Evolutionary conservation across 495 filamentous ascomycete genomes (phyloP).

Genomic region (Venustampulla echinocandica): DNA sequence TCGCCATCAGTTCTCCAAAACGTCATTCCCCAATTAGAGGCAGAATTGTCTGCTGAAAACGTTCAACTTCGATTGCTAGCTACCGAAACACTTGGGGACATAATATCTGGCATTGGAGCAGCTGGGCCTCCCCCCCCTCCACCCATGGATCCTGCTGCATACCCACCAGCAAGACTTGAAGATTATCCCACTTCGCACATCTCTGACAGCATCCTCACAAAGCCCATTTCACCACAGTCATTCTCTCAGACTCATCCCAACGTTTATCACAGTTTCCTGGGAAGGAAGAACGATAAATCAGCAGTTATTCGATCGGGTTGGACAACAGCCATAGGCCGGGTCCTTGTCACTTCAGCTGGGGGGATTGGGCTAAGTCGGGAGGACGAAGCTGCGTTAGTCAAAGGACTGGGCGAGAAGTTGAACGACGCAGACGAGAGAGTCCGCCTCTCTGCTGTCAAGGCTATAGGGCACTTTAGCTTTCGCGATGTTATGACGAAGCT

Average conservation of each 20-base stretch:
- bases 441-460: slow-evolving; percentile 74
- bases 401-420: slow-evolving; percentile 68
- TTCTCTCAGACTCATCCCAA: slow-evolving; percentile 71
- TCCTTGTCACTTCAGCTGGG: slow-evolving; percentile 73
- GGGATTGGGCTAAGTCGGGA: slow-evolving; percentile 71
- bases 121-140: slow-evolving; percentile 70
- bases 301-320: slow-evolving; percentile 71
- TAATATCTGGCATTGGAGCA: slow-evolving; percentile 84
- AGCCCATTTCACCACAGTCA: slow-evolving; percentile 70
- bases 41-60: slow-evolving; percentile 85
- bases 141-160: slow-evolving; percentile 66
- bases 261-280: slow-evolving; percentile 73
- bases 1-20: slow-evolving; percentile 83
- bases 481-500: slow-evolving; percentile 72
- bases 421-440: slow-evolving; percentile 87
- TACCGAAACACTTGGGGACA: slow-evolving; percentile 88
- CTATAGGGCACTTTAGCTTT: slow-evolving; percentile 68
- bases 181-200: slow-evolving; percentile 42
- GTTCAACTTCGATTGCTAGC: slow-evolving; percentile 75
- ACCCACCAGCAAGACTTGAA: slow-evolving; percentile 63
- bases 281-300: slow-evolving; percentile 77
- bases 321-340: slow-evolving; percentile 75
- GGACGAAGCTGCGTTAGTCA: slow-evolving; percentile 65
- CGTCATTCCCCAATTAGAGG: slow-evolving; percentile 89
- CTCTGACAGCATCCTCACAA: slow-evolving; percentile 60